phyloP scores from a whole-genome alignment of 2,329 filamentous ascomycete species.

The Alternaria consortialis region DNA sequence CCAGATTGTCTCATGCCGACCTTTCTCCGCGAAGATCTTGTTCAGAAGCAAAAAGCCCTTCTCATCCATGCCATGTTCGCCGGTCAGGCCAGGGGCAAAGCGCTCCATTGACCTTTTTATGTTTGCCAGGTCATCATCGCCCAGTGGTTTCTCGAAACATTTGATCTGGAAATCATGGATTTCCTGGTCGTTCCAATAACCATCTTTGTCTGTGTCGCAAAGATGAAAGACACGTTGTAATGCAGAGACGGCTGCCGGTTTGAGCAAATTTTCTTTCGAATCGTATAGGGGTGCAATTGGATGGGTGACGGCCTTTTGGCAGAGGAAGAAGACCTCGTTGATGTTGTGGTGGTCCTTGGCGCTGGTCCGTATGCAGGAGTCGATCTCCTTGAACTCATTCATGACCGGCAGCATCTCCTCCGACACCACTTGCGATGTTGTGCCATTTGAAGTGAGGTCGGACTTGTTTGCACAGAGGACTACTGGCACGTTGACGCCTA shows the following conservation, averaged over 20 bases:
- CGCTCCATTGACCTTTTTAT: slow-evolving; percentile 89
- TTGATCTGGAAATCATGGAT: slow-evolving; percentile 89
- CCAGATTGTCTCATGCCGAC: slow-evolving; percentile 98
- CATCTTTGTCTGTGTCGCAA: slow-evolving; percentile 95
- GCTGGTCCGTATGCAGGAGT: slow-evolving; percentile 95
- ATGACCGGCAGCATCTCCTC: slow-evolving; percentile 99
- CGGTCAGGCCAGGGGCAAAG: slow-evolving; percentile 68
- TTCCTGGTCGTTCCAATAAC: slow-evolving; percentile 87
- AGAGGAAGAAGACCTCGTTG: slow-evolving; percentile 94
- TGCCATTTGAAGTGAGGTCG: slow-evolving; percentile 79
- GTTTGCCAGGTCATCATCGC: slow-evolving; percentile 81
- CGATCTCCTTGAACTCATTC: slow-evolving; percentile 98
- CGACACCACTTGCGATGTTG: slow-evolving; percentile 84
- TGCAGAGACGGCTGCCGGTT: slow-evolving; percentile 87
- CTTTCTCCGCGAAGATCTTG: slow-evolving; percentile 96
- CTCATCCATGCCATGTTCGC: slow-evolving; percentile 74
- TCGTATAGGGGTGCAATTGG: slow-evolving; percentile 97
- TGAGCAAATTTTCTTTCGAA: slow-evolving; percentile 86
- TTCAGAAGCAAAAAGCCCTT: slow-evolving; percentile 89
- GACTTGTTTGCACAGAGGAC: slow-evolving; percentile 97
- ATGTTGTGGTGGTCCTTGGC: slow-evolving; percentile 92
- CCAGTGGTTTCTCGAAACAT: slow-evolving; percentile 89
- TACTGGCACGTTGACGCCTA: slow-evolving; percentile 98
- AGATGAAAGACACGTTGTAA: slow-evolving; percentile 93
- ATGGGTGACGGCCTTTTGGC: slow-evolving; percentile 97